Evolutionary conservation across 2,329 filamentous ascomycete species (phyloP).

Genomic region (Beauveria bassiana): DNA sequence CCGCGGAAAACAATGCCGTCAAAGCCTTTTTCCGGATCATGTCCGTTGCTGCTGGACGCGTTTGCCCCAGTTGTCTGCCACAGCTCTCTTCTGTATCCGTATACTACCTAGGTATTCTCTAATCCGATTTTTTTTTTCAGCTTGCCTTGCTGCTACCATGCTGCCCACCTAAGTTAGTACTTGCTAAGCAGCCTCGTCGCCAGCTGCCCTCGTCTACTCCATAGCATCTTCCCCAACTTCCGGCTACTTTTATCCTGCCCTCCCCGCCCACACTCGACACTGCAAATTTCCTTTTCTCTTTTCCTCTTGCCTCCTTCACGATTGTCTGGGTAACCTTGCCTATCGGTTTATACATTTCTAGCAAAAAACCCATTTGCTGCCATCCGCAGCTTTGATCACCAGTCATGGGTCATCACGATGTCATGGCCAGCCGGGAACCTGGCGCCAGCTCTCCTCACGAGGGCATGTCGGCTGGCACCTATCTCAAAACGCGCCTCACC

Average conservation of each 20-base stretch:
- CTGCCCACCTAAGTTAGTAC: background rate
- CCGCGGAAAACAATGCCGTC: background rate
- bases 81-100: background rate
- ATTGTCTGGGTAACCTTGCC: too few relatives aligned
- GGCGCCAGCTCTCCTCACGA: constrained; percentile 35
- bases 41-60: background rate
- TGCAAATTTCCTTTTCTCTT: background rate
- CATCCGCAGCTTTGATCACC: background rate
- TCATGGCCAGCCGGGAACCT: constrained; percentile 18
- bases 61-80: background rate
- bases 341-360: too few relatives aligned
- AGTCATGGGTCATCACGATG: constrained; percentile 9
- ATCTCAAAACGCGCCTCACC: constrained; percentile 44
- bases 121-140: too few relatives aligned
- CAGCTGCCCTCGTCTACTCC: background rate
- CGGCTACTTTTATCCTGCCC: background rate
- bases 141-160: background rate
- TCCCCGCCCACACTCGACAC: background rate
- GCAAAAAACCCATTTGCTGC: background rate
- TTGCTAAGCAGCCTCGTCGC: background rate
- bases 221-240: background rate
- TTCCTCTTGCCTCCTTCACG: background rate
- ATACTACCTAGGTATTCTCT: too few relatives aligned
- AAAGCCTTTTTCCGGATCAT: background rate
- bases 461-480: constrained; percentile 40